Conservation (phyloP, 306 rosid species). For the Trichosanthes cucumerina region DNA sequence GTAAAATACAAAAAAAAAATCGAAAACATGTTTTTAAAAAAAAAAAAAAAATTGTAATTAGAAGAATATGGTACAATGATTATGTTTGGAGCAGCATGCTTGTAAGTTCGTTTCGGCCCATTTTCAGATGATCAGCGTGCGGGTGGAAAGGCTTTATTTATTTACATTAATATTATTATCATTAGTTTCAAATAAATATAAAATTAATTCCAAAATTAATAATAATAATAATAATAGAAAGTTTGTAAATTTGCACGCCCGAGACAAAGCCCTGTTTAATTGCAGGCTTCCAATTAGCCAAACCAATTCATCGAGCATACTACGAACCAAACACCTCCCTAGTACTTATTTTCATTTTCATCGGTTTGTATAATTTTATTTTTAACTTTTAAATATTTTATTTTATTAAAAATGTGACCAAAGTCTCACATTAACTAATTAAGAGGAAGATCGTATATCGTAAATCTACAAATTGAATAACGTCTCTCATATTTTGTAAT, state of each 20-base stretch:
- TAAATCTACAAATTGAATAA: no score
- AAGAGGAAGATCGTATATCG: no score
- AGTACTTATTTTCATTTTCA: no score
- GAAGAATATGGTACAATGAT: not conserved
- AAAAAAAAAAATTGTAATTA: no score
- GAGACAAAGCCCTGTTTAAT: not conserved
- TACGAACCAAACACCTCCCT: not conserved
- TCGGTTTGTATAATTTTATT: no score
- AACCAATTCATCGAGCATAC: not conserved
- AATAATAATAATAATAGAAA: not conserved
- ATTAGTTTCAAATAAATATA: not conserved
- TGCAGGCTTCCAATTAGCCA: not conserved
- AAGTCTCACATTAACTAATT: no score
- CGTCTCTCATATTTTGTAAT: no score
- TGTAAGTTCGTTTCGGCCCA: conserved; percentile 1
- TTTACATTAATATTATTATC: not conserved
- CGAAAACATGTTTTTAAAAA: not conserved
- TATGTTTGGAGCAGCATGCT: conserved; percentile 4
- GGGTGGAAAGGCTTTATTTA: not conserved
- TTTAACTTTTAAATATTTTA: no score
- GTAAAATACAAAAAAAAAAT: not conserved
- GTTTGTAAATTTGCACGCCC: not conserved
- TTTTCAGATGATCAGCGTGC: conserved; percentile 3
- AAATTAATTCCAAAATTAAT: not conserved
- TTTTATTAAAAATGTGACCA: no score